Evolutionary conservation across 306 rosid genomes (phyloP), one percentile per base, ranked within the genome.

Genomic region (Pyrus pyrifolia): DNA sequence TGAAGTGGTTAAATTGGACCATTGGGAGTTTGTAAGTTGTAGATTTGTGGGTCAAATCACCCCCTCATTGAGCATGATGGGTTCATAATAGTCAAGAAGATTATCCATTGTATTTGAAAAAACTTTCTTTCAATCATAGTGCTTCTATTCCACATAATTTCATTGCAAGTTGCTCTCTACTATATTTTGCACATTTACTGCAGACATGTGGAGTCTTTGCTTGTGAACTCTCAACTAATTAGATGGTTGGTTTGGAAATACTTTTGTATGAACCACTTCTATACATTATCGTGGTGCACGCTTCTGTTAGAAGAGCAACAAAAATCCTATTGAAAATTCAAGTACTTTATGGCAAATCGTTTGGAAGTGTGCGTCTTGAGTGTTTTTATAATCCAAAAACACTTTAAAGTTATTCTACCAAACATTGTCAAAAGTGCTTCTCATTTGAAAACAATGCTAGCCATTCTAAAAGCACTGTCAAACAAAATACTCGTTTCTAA

Each of bases 1-100:
- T 60, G 19, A 60, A 25, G 33, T 60, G 65, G 65, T 67, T 53
- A 73, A 77, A 31, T 53, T 62, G 18, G 44, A 68, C 67, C 74
- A 42, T 40, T 64, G 59, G 69, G 51, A 66, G 60, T 19, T 23
- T 31, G 29, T 18, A 73, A 60, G 22, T 61, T 67, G 44, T 52
- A 4, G 11, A 33, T 27, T 8, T 8, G 77, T 52, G 59, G 81
- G 44, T 58, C 61, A 38, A 63, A 52, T 27, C 46, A 23, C 42
- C 10, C 3, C 5, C 9, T 21, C 44, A 31, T 60, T 74, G 52
- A 74, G 46, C 57, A 7, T 42, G n/a, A 38, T 57, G 23, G 52
- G 40, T 38, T 27, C 2, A 25, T 29, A 30, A 21, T 11, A 55
- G 30, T n/a, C 49, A 42, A 44, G 7, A 15, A 51, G 79, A 61